Evolutionary conservation across 2,329 filamentous ascomycete species (phyloP).

Genomic region (Aspergillus tanneri): DNA sequence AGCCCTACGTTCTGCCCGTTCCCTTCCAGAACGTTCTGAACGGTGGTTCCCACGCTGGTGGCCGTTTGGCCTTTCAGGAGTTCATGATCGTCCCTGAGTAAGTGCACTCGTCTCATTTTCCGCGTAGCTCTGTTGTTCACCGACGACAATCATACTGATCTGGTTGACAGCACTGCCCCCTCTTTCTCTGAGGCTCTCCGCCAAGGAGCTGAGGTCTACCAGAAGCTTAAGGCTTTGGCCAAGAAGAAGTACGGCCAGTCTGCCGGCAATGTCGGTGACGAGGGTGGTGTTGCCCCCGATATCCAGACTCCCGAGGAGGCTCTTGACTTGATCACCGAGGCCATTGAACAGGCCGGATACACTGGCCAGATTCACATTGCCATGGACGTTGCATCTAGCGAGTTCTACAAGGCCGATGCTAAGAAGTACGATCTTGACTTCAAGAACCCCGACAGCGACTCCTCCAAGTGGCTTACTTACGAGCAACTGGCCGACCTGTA

Average conservation of each 20-base stretch:
- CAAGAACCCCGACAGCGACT: constrained; percentile 99
- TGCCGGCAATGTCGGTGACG: constrained; percentile 97
- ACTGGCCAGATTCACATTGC: constrained; percentile 95
- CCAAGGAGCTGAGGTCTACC: constrained; percentile 96
- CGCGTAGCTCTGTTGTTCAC: not conserved
- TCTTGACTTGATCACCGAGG: constrained; percentile 89
- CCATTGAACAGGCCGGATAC: constrained; percentile 95
- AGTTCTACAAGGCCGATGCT: constrained; percentile 96
- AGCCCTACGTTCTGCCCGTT: constrained; percentile 85
- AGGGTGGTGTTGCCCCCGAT: constrained; percentile 98
- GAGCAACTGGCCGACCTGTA: constrained; percentile 94
- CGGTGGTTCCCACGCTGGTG: constrained; percentile 94
- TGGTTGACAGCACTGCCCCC: constrained; percentile 64
- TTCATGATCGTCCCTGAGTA: constrained; percentile 91
- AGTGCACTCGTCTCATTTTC: constrained; percentile 31
- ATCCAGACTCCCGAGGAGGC: constrained; percentile 97
- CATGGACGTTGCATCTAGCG: constrained; percentile 98
- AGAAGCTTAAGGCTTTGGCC: constrained; percentile 91
- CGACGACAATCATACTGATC: constrained; percentile 8
- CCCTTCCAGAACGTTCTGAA: constrained; percentile 95
- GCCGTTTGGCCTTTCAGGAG: constrained; percentile 91
- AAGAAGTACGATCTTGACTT: constrained; percentile 99
- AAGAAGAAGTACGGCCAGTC: constrained; percentile 99
- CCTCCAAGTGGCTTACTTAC: constrained; percentile 97
- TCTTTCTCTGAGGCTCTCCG: constrained; percentile 95